These are phyloP conservation scores for Pythium phragmitis DNA, from an alignment of 352 stramenopile species.

Conservation along the genomic window DNA sequence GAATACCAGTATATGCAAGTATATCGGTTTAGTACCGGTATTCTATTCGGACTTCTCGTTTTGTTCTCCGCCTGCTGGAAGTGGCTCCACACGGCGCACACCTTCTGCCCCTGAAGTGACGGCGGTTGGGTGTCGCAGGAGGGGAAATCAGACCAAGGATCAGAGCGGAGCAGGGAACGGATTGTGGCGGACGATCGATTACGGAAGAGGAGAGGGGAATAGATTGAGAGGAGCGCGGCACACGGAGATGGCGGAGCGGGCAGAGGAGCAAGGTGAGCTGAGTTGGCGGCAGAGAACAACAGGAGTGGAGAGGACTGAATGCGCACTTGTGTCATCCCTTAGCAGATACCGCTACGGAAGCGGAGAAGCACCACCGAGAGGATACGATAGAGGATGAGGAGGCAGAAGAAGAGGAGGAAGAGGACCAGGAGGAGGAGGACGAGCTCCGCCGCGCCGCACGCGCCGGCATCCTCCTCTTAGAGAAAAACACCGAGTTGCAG, in stretches of 20 bases:
- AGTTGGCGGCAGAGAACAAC: not conserved
- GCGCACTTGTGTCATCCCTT: not conserved
- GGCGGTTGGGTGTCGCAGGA: not conserved
- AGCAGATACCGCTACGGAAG: not conserved
- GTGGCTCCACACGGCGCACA: not conserved
- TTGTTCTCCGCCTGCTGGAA: conserved; percentile 5
- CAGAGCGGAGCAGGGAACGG: not conserved
- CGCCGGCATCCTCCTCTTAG: conserved; percentile 66
- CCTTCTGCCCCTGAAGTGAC: conserved; percentile 8
- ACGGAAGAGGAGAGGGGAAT: not conserved
- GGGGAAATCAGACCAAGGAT: not conserved
- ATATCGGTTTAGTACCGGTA: conserved; percentile 1
- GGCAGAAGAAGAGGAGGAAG: not conserved
- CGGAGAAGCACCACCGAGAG: not conserved
- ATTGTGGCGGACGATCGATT: not conserved
- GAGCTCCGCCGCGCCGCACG: conserved; percentile 62
- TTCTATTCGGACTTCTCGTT: not conserved
- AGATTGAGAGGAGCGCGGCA: not conserved
- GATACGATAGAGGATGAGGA: not conserved
- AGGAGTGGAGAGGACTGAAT: not conserved
- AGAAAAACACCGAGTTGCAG: conserved; percentile 71
- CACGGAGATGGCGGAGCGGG: not conserved
- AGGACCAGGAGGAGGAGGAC: conserved; percentile 48
- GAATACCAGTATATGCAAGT: not conserved
- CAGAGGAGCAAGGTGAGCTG: not conserved